Evolutionary conservation across 106 monocot species (phyloP), one percentile per base, ranked within the genome.

Genomic region (Chionographis japonica): DNA sequence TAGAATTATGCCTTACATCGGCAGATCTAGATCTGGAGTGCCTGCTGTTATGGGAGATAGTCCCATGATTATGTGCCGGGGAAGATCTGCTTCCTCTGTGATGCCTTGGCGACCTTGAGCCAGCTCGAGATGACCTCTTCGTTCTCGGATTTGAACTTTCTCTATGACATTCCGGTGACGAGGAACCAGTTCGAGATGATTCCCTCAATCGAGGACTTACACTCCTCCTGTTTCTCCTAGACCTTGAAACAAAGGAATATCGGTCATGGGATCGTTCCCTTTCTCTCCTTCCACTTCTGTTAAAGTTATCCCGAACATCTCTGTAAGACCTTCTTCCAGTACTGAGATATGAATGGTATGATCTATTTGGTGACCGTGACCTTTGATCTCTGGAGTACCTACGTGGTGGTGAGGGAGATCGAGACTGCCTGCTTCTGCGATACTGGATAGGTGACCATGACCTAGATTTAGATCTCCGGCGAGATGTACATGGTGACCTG

Each of bases 381-480:
- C 85, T 78, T 49, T 68, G 83, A 66, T 78, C 78, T 55, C 89
- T 80, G 3, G 77, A 60, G 40, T 68, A 73, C 37, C 85, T 80
- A 54, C 63, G 35, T 67, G 80, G 64, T 52, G 91, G 91, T 9
- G 93, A 98, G 46, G 74, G 73, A 38, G 98, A 93, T 1, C 75
- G 78, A 61, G 93, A 98, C 37, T 87, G 69, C 69, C 90, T 76
- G 38, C 72, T 73, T 52, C 85, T 58, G 19, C 79, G 86, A 67
- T 87, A 88, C 61, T 75, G 90, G 40, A 87, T 83, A 37, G 98
- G 98, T 51, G 98, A 92, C 41, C 83, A 72, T 65, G 97, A 98
- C 64, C 75, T 80, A 38, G 92, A 92, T 53, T 84, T 92, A 13
- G 89, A 81, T 71, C 67, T 81, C 20, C 37, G 81, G 8, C 58